Conservation (phyloP, 2,329 filamentous ascomycete species). For the Diaporthe sp. region DNA sequence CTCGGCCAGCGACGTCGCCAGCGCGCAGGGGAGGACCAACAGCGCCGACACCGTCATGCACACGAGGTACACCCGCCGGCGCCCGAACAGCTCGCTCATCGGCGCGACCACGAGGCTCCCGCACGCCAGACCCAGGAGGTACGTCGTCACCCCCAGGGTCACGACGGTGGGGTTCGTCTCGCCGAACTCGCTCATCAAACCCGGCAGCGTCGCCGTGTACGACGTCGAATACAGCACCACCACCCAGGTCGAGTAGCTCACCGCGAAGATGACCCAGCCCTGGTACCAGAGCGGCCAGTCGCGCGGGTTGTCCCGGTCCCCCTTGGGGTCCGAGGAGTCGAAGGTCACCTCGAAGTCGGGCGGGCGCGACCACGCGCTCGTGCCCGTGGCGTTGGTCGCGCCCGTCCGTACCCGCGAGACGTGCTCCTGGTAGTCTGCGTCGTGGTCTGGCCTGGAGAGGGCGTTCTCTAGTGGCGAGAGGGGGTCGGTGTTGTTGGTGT, state of each 20-base stretch:
- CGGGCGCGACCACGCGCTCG: slow-evolving; percentile 53
- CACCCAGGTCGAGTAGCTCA: slow-evolving; percentile 58
- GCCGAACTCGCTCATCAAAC: slow-evolving; percentile 75
- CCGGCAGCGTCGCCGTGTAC: slow-evolving; percentile 77
- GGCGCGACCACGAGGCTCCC: slow-evolving; percentile 81
- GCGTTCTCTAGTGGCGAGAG: slow-evolving; percentile 37
- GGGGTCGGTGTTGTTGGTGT: slow-evolving; percentile 35
- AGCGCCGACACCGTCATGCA: slow-evolving; percentile 73
- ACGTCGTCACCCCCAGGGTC: slow-evolving; percentile 80
- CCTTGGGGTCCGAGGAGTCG: slow-evolving; percentile 64
- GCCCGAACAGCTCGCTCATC: slow-evolving; percentile 75
- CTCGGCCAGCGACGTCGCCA: slow-evolving; percentile 73
- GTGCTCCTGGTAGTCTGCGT: slow-evolving; percentile 41
- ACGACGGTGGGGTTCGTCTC: slow-evolving; percentile 65
- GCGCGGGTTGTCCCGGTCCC: too few species aligned
- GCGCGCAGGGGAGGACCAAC: slow-evolving; percentile 76
- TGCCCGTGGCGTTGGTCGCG: slow-evolving; percentile 49
- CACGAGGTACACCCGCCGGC: slow-evolving; percentile 74
- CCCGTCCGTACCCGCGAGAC: slow-evolving; percentile 53
- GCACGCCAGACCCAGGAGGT: slow-evolving; percentile 77
- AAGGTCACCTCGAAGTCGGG: slow-evolving; percentile 79
- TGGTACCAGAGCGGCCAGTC: slow-evolving; percentile 73
- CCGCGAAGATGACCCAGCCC: slow-evolving; percentile 53
- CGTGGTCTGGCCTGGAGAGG: slow-evolving; percentile 30
- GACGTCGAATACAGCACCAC: slow-evolving; percentile 78